Evolutionary conservation across 352 stramenopile species (phyloP).

Genomic region (Phytophthora pinifolia): DNA sequence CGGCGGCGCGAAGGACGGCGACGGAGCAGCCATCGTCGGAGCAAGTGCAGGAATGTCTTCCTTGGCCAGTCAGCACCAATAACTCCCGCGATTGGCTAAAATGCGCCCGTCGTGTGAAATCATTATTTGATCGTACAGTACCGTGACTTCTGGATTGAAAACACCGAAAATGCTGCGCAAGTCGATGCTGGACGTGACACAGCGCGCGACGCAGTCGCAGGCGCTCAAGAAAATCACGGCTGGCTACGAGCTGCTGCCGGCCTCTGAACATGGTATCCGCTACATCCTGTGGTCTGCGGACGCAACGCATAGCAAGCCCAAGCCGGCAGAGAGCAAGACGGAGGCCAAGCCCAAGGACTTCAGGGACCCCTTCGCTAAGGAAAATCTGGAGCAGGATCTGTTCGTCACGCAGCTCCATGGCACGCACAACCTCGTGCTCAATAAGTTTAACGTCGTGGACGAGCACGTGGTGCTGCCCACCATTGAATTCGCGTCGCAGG

Average conservation of each 20-base stretch:
- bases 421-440: slow-evolving; percentile 81
- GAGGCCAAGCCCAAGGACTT: slow-evolving; percentile 30
- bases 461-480: slow-evolving; percentile 80
- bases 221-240: slow-evolving; percentile 68
- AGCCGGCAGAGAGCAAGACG: slow-evolving; percentile 3
- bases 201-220: slow-evolving; percentile 53
- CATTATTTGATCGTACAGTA: slow-evolving; percentile 3
- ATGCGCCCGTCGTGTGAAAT: not conserved
- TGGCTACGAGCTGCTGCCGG: slow-evolving; percentile 49
- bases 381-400: slow-evolving; percentile 70
- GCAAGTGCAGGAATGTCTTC: slow-evolving; percentile 4
- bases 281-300: slow-evolving; percentile 65
- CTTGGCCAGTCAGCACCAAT: slow-evolving; percentile 20
- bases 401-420: slow-evolving; percentile 63
- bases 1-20: not conserved
- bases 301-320: slow-evolving; percentile 41
- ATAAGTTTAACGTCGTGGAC: slow-evolving; percentile 83
- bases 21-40: slow-evolving; percentile 5
- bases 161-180: slow-evolving; percentile 50
- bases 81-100: slow-evolving; percentile 20
- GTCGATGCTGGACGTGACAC: slow-evolving; percentile 60
- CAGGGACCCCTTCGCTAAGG: slow-evolving; percentile 71
- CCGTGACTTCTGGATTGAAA: slow-evolving; percentile 4
- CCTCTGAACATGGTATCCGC: slow-evolving; percentile 33
- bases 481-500: slow-evolving; percentile 69